Conservation (phyloP, 345 rosid species). For the Mangifera indica region DNA sequence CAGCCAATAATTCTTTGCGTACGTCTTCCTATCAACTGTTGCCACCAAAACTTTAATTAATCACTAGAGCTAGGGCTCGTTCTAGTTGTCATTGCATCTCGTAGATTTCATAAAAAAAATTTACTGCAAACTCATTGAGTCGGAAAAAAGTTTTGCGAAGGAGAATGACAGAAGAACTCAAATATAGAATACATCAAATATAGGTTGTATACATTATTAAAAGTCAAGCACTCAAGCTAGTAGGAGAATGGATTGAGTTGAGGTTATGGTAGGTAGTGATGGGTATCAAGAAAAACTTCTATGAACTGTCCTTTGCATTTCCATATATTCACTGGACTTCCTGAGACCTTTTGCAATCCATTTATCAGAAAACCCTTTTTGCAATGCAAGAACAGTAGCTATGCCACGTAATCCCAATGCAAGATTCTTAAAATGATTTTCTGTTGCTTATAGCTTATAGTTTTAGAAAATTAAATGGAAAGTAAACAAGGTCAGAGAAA, state of each 20-base stretch:
- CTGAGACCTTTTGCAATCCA: too few relatives aligned
- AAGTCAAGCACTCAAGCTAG: conserved; percentile 13
- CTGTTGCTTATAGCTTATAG: too few relatives aligned
- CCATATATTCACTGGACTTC: too few relatives aligned
- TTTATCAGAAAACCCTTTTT: too few relatives aligned
- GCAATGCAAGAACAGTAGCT: too few relatives aligned
- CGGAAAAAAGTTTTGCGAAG: background rate
- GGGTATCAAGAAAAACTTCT: background rate
- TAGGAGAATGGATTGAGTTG: background rate
- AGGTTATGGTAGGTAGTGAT: background rate
- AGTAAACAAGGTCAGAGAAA: too few relatives aligned
- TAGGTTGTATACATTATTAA: conserved; percentile 3
- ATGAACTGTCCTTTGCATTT: background rate
- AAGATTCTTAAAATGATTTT: too few relatives aligned
- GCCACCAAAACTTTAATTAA: background rate
- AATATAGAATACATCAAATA: background rate
- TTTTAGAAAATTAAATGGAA: too few relatives aligned
- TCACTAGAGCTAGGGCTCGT: background rate
- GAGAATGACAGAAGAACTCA: background rate
- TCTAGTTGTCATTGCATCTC: background rate
- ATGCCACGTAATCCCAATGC: too few relatives aligned
- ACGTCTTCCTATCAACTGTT: background rate
- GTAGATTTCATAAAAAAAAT: background rate
- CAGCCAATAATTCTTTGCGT: background rate
- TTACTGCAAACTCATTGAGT: background rate